These are phyloP conservation scores for Pinus tabuliformis DNA, from an alignment of 75 land plant genomes.

Conservation along the genomic window DNA sequence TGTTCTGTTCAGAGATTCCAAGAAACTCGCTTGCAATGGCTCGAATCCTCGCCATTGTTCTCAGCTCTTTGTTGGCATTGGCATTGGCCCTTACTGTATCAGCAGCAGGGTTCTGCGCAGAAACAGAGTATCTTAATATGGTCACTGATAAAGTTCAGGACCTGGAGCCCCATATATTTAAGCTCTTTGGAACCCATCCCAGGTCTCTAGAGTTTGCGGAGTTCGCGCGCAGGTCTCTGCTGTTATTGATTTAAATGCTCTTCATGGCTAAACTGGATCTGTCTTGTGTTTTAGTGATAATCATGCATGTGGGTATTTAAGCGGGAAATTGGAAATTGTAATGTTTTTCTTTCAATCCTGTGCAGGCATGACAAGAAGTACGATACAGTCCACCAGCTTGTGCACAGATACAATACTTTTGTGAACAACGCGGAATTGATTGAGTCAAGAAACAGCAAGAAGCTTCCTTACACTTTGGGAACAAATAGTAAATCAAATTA, in stretches of 20 bases:
- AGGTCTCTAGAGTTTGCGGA: conserved; percentile 2
- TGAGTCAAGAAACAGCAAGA: conserved; percentile 53
- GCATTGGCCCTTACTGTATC: background rate
- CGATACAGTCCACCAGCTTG: conserved; percentile 61
- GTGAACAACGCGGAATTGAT: conserved; percentile 65
- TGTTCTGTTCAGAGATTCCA: too few species aligned
- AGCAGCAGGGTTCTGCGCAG: background rate
- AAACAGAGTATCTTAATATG: background rate
- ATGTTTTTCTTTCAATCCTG: background rate
- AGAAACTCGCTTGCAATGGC: background rate
- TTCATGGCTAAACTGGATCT: too few species aligned
- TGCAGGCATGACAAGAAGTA: conserved; percentile 81
- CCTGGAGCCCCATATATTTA: background rate
- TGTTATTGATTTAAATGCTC: background rate
- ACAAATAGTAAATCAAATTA: conserved; percentile 56
- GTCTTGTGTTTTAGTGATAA: background rate
- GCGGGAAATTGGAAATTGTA: background rate
- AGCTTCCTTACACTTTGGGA: conserved; percentile 71
- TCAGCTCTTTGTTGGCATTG: background rate
- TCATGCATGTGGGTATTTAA: background rate
- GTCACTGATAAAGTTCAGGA: background rate
- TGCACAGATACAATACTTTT: conserved; percentile 61
- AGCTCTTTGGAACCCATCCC: background rate
- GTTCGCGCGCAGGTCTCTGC: background rate
- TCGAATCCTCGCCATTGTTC: background rate